Conservation (phyloP, 2,329 filamentous ascomycete species). For the Botrytis deweyae region DNA sequence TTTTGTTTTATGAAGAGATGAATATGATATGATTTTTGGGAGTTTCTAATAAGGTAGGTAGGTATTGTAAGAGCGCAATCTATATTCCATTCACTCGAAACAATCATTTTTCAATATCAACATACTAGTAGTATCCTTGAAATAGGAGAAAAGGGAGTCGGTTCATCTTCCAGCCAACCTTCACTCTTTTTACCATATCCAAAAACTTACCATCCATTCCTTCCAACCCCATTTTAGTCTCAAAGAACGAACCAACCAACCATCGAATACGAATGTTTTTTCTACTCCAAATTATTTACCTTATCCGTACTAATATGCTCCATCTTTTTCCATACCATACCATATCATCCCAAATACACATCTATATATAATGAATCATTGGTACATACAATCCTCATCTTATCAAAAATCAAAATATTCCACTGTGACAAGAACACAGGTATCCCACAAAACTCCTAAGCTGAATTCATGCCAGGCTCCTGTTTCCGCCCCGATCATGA, state of each 20-base stretch:
- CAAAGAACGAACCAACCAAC: not conserved
- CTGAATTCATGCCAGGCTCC: not conserved
- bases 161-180: too few species aligned
- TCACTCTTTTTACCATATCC: too few species aligned
- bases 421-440: not conserved
- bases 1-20: not conserved
- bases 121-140: not conserved
- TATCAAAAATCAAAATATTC: not conserved
- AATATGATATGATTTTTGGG: not conserved
- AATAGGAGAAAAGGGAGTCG: too few species aligned
- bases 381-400: not conserved
- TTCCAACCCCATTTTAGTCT: not conserved
- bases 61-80: not conserved
- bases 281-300: not conserved
- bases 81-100: not conserved
- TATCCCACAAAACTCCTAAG: conserved; percentile 5
- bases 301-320: not conserved
- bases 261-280: not conserved
- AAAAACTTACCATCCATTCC: not conserved
- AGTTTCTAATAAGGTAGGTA: not conserved
- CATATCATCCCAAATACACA: not conserved
- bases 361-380: conserved; percentile 2
- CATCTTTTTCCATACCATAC: not conserved
- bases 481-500: not conserved
- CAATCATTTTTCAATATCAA: not conserved